Evolutionary conservation across 179 eudicot genomes (phyloP), one percentile per base, ranked within the genome.

Genomic region (Spinacia oleracea): DNA sequence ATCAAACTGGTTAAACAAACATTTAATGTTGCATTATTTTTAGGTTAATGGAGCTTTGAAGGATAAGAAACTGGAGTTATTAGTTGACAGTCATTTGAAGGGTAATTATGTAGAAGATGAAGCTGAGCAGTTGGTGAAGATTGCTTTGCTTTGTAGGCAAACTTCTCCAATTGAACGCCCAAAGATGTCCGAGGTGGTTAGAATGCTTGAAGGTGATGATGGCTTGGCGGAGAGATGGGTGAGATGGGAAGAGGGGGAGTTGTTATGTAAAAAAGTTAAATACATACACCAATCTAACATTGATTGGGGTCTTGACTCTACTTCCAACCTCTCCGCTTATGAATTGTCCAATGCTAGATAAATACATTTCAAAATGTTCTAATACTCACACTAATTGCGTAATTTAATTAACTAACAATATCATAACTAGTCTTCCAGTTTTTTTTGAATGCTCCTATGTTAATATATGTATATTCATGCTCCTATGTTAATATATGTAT

Each of bases 131-230:
- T 76, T 86, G 45, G 79, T 83, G 23, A 85, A 86, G 80, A 82
- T 86, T 7, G 83, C 88, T 20, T 73, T 86, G 60, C 88, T 86
- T 15, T 86, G 89, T 45, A 86, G 85, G 16, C 86, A 86, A 50
- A 69, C 85, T 81, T 77, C 83, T 8, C 87, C 89, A 11, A 81
- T 64, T 23, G 82, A 77, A 11, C 77, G 89, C 18, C 87, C 89
- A 65, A 86, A 84, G 74, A 84, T 86, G 89, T 84, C 87, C 5
- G 89, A 86, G 29, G 89, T 86, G 43, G 89, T 86, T 7, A 79
- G 82, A 76, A 83, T 86, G 88, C 88, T 86, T 10, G 83, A 86
- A 83, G 88, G 86, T 4, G 82, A n/a, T 42, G 74, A 83, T n/a
- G 81, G 84, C 12, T 78, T 86, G 35, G 82, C 82, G 4, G 86